phyloP scores from a whole-genome alignment of 2,329 filamentous ascomycete species.

The Cladosporium sp. region DNA sequence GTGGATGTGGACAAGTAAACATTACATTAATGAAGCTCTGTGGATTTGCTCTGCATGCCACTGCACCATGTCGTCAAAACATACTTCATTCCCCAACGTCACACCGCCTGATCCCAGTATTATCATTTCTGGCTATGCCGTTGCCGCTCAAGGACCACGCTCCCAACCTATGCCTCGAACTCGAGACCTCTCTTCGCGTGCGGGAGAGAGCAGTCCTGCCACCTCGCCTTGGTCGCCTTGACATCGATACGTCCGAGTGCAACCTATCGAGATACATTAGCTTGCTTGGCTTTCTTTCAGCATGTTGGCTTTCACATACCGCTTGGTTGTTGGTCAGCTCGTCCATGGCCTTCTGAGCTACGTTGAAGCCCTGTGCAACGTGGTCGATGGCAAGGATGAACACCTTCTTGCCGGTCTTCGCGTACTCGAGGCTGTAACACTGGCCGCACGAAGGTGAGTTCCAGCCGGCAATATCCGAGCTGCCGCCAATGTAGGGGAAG shows the following conservation, averaged over 20 bases:
- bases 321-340: conserved; percentile 51
- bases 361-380: conserved; percentile 51
- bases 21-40: conserved; percentile 1
- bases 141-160: not conserved
- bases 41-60: not conserved
- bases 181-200: conserved; percentile 31
- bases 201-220: conserved; percentile 40
- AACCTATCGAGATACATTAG: not conserved
- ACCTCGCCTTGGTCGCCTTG: conserved; percentile 40
- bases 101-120: not conserved
- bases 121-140: not conserved
- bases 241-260: conserved; percentile 44
- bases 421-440: conserved; percentile 55
- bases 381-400: conserved; percentile 54
- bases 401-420: conserved; percentile 46
- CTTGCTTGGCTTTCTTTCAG: not conserved
- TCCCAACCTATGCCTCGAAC: conserved; percentile 28
- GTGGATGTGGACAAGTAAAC: not conserved
- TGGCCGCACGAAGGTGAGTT: conserved; percentile 53
- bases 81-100: not conserved
- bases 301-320: conserved; percentile 17
- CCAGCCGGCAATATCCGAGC: conserved; percentile 51
- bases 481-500: conserved; percentile 55
- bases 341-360: conserved; percentile 53
- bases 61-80: not conserved